Evolutionary conservation across 306 rosid genomes (phyloP), one percentile per base, ranked within the genome.

Genomic region (Medicago arabica): DNA sequence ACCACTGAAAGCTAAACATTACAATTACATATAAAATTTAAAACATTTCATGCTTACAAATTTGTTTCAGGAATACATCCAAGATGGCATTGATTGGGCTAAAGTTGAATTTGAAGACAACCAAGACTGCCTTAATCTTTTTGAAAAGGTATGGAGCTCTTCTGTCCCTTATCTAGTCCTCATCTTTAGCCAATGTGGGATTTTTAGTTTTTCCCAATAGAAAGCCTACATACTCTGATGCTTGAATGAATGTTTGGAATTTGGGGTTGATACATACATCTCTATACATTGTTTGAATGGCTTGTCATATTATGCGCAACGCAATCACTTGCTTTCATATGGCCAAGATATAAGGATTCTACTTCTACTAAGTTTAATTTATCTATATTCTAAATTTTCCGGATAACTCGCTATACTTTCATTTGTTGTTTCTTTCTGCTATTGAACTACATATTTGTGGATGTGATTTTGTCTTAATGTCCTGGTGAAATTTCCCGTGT

Each of bases 21-120:
- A 46, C 31, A 68, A 74, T 36, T 46, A 46, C 31, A 68, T 14
- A 14, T 28, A 13, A 34, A 46, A 46, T 13, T 12, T 4, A 21
- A 67, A 68, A 47, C 28, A 14, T 25, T 70, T 34, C 78, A 19
- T 70, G 71, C 66, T 53, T 69, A 55, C 74, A 41, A 78, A 67
- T 23, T 65, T 73, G 65, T 74, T 76, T 75, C 89, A 96, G 99
- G 98, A 96, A 87, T 96, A 96, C 76, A 84, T 96, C 79, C 93
- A 92, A 86, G 99, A 92, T 75, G 99, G 99, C 71, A 96, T 96
- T 74, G 99, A 96, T 83, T 96, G 99, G 99, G 80, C 93, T 71
- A 96, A 87, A 88, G 96, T 96, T 84, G 99, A 92, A 66, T 96
- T 96, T 87, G 99, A 96, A 77, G 99, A 96, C 83, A 96, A 96